Conservation (phyloP, 225 moss, liverwort and hornwort species). For the Bryoerythrophyllum caledonicum region DNA sequence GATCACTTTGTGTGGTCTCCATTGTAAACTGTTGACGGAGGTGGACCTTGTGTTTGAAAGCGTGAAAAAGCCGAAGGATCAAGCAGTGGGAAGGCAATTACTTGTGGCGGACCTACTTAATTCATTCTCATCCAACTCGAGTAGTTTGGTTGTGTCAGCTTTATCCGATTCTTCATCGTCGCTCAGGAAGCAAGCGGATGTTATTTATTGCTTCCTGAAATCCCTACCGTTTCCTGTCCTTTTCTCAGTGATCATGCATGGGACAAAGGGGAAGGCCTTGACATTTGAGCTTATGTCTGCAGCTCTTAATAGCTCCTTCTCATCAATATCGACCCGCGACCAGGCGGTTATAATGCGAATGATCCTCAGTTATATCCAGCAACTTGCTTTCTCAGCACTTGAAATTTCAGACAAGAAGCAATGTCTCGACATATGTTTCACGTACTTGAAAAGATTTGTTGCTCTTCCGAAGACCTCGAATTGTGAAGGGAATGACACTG, state of each 20-base stretch:
- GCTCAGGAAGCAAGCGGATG: conserved; percentile 22
- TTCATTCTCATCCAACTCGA: conserved; percentile 39
- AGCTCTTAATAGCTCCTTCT: conserved; percentile 49
- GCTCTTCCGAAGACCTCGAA: conserved; percentile 18
- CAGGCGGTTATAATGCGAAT: conserved; percentile 46
- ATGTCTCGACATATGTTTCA: conserved; percentile 51
- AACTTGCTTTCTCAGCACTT: conserved; percentile 39
- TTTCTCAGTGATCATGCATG: conserved; percentile 59
- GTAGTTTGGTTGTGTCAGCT: conserved; percentile 12
- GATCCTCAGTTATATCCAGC: conserved; percentile 62
- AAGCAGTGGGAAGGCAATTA: conserved; percentile 22
- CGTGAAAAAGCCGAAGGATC: too few species aligned
- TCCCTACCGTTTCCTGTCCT: conserved; percentile 64
- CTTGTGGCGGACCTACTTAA: conserved; percentile 36
- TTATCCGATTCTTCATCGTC: conserved; percentile 18
- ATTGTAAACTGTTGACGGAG: conserved; percentile 50
- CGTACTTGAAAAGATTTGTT: conserved; percentile 40
- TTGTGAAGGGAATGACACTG: too few species aligned
- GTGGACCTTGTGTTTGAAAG: conserved; percentile 48
- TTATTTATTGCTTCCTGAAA: conserved; percentile 33
- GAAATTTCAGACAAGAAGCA: conserved; percentile 31
- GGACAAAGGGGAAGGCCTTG: conserved; percentile 40
- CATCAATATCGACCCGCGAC: conserved; percentile 38
- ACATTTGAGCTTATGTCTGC: conserved; percentile 40
- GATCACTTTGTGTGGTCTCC: conserved; percentile 58